A percentile compares a stretch with the other conserved stretches of the same genome.
Evolutionary conservation across 1,284 basidiomycete genomes (phyloP).

Genomic region (Marasmius tenuissimus): DNA sequence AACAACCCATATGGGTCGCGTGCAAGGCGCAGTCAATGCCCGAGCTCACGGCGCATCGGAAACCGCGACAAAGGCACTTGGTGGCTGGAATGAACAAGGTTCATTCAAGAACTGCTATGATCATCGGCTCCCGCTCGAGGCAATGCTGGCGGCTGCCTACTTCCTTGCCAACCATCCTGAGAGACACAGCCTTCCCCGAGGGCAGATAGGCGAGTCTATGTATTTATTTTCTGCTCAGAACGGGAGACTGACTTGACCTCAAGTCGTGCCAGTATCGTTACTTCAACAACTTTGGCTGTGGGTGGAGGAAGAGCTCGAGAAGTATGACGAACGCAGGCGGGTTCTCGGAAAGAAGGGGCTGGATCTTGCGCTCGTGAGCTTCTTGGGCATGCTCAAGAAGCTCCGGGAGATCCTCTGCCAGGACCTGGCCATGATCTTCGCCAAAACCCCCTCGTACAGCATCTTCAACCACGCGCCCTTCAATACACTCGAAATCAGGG

Average conservation of each 20-base stretch:
- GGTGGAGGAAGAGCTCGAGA: slow-evolving; percentile 16
- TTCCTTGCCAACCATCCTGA: slow-evolving; percentile 11
- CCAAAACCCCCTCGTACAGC: slow-evolving; percentile 12
- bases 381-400: slow-evolving; percentile 17
- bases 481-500: slow-evolving; percentile 16
- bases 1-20: background rate
- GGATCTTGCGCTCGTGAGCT: slow-evolving; percentile 18
- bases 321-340: slow-evolving; percentile 3
- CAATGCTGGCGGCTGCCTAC: slow-evolving; percentile 15
- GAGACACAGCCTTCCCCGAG: slow-evolving; percentile 15
- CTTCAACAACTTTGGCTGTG: slow-evolving; percentile 20
- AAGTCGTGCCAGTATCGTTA: slow-evolving; percentile 14
- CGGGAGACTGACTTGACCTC: too few species aligned
- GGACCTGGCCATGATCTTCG: slow-evolving; percentile 24
- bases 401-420: slow-evolving; percentile 23
- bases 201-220: background rate
- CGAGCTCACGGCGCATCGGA: background rate
- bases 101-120: slow-evolving; percentile 15
- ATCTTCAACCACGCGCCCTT: slow-evolving; percentile 22
- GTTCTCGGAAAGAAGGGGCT: background rate
- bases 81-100: slow-evolving; percentile 13
- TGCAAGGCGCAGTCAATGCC: background rate
- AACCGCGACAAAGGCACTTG: slow-evolving; percentile 11
- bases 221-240: too few species aligned
- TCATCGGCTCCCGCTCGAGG: slow-evolving; percentile 14